Percentiles rank a stretch among this genome's conserved stretches.
phyloP scores from a whole-genome alignment of 192 early-diverging fungal species.

The Lobosporangium transversale region DNA sequence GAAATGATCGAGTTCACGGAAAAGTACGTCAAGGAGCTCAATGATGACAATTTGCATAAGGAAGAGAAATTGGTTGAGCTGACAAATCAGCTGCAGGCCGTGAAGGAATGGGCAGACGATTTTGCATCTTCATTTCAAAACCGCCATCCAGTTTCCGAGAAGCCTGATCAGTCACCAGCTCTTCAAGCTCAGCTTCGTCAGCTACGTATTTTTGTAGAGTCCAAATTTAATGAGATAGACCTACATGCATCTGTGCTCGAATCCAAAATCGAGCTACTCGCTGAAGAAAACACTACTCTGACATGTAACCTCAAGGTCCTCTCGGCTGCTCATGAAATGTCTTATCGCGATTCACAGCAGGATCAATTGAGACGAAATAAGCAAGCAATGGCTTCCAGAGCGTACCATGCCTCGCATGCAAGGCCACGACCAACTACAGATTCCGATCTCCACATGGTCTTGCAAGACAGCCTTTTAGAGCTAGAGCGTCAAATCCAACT shows the following conservation, averaged over 20 bases:
- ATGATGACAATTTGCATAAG: conserved; percentile 29
- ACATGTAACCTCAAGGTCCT: not conserved
- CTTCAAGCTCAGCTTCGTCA: conserved; percentile 11
- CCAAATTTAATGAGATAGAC: conserved; percentile 22
- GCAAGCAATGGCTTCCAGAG: not conserved
- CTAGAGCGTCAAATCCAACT: conserved; percentile 22
- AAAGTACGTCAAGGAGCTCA: conserved; percentile 32
- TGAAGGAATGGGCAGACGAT: conserved; percentile 20
- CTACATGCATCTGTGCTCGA: not conserved
- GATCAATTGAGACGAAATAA: not conserved
- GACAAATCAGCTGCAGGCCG: conserved; percentile 5
- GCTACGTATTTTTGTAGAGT: conserved; percentile 23
- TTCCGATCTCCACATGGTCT: conserved; percentile 10
- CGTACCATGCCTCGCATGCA: not conserved
- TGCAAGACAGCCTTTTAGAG: conserved; percentile 31
- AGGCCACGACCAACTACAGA: not conserved
- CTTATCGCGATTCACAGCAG: not conserved
- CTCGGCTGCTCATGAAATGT: not conserved
- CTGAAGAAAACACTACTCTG: conserved; percentile 9
- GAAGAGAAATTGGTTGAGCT: conserved; percentile 14
- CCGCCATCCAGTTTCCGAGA: not conserved
- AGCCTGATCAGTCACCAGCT: not conserved
- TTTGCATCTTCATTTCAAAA: conserved; percentile 6
- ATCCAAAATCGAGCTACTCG: conserved; percentile 7
- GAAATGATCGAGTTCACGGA: conserved; percentile 17